Evolutionary conservation across 2,329 filamentous ascomycete species (phyloP), one percentile per base, ranked within the genome.

Genomic region (Cladosporium sp.): DNA sequence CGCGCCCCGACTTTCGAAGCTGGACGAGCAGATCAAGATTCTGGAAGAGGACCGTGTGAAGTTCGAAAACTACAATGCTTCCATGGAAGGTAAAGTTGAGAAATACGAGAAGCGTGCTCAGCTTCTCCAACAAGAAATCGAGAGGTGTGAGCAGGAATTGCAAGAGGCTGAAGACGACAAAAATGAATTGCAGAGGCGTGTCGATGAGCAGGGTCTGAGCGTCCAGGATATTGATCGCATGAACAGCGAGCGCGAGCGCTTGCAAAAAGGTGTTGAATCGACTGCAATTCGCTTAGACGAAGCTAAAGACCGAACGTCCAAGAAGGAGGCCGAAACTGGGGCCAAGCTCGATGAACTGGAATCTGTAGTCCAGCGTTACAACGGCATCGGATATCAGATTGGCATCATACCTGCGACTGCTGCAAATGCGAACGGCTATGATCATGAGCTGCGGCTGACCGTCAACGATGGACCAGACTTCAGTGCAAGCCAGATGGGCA

Each of bases 151-250:
- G 55, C 76, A 81, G 8, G 91, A 96, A 66, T 77, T 96, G 34
- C 81, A 83, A 58, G 88, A 90, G 66, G 89, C 88, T 0, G 92
- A 97, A 63, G 86, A 89, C 15, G 94, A 99, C 72, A 85, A 91
- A 61, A 78, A 84, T 40, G 81, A 82, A 28, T 80, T 99, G 9
- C 93, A 97, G 71, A 86, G 88, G 59, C 86, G 89, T 28, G 91
- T 99, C 25, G 94, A 97, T 73, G 87, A 88, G 65, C 91, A 96
- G 70, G 94, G 94, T 2, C 92, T 99, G 71, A 95, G 91, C 68
- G 95, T 97, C 75, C 89, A 94, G 75, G 94, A 99, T 81, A 97
- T 99, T 70, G 94, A 99, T 80, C 91, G 94, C 73, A 97, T 99
- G 93, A 96, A 91, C 65, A 87, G 90, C 35, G 94, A 99, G 73